Evolutionary conservation across 805 yeast species (phyloP).

Genomic region (Sungouiozyma ichnusensis): DNA sequence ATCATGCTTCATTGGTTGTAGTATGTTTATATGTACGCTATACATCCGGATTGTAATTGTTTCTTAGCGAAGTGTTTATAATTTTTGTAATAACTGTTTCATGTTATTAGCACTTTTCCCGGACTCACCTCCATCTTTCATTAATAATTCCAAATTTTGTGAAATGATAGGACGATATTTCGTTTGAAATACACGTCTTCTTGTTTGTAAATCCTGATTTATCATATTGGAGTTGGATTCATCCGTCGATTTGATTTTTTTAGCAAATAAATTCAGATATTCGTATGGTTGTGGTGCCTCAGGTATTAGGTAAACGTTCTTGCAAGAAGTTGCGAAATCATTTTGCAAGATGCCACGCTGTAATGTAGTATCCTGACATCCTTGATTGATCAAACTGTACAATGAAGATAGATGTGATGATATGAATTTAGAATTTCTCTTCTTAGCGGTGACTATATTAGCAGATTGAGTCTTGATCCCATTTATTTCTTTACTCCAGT

Average conservation of each 20-base stretch:
- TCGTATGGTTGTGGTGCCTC: slow-evolving; percentile 52
- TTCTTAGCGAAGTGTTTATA: too few relatives aligned
- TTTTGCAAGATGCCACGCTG: too few relatives aligned
- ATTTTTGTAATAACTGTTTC: slow-evolving; percentile 10
- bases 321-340: too few relatives aligned
- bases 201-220: slow-evolving; percentile 19
- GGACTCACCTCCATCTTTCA: slow-evolving; percentile 65
- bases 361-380: slow-evolving; percentile 27
- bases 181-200: slow-evolving; percentile 36
- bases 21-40: too few relatives aligned
- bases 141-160: slow-evolving; percentile 39
- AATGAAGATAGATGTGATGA: slow-evolving; percentile 31
- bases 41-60: too few relatives aligned
- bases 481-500: slow-evolving; percentile 44
- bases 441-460: slow-evolving; percentile 10
- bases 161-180: slow-evolving; percentile 40
- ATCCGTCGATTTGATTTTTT: slow-evolving; percentile 28
- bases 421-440: slow-evolving; percentile 16
- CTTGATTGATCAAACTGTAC: slow-evolving; percentile 34
- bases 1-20: too few relatives aligned
- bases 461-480: slow-evolving; percentile 14
- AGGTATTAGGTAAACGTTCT: slow-evolving; percentile 41
- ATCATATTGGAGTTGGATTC: slow-evolving; percentile 1
- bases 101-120: slow-evolving; percentile 40
- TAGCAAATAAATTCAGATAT: slow-evolving; percentile 48